Evolutionary conservation across 495 filamentous ascomycete genomes (phyloP).

Genomic region (Penicillium cosmopolitanum): DNA sequence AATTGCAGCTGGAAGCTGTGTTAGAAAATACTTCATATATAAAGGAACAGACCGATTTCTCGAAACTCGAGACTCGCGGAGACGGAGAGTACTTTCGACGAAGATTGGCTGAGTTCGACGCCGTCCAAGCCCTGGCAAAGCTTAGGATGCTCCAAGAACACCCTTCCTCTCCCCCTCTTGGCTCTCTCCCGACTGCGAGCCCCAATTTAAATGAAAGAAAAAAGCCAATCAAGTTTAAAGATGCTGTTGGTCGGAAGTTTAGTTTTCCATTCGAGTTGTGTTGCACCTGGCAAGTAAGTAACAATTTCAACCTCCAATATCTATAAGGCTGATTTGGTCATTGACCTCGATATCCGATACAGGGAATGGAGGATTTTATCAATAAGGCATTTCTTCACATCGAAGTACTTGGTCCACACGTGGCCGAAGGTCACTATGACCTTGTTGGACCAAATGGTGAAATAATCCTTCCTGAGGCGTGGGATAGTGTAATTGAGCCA

Average conservation of each 20-base stretch:
- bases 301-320: not conserved
- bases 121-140: too few relatives aligned
- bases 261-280: constrained; percentile 82
- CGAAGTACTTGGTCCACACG: constrained; percentile 78
- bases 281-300: constrained; percentile 74
- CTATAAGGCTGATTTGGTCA: too few relatives aligned
- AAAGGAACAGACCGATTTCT: too few relatives aligned
- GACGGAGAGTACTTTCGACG: too few relatives aligned
- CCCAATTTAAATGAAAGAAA: too few relatives aligned
- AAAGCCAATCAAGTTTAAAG: constrained; percentile 76
- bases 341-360: constrained; percentile 4
- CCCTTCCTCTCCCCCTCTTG: too few relatives aligned
- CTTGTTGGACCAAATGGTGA: constrained; percentile 81
- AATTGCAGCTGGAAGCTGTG: too few relatives aligned
- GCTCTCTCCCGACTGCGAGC: too few relatives aligned
- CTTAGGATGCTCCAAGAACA: too few relatives aligned
- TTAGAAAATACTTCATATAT: too few relatives aligned
- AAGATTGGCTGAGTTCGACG: too few relatives aligned
- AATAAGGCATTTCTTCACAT: constrained; percentile 86
- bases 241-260: constrained; percentile 86
- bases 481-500: constrained; percentile 83
- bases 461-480: constrained; percentile 84
- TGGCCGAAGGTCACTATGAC: constrained; percentile 84
- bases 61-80: too few relatives aligned
- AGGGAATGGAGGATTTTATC: constrained; percentile 90